phyloP scores from a whole-genome alignment of 192 early-diverging fungal genomes.

The Geranomyces michiganensis region DNA sequence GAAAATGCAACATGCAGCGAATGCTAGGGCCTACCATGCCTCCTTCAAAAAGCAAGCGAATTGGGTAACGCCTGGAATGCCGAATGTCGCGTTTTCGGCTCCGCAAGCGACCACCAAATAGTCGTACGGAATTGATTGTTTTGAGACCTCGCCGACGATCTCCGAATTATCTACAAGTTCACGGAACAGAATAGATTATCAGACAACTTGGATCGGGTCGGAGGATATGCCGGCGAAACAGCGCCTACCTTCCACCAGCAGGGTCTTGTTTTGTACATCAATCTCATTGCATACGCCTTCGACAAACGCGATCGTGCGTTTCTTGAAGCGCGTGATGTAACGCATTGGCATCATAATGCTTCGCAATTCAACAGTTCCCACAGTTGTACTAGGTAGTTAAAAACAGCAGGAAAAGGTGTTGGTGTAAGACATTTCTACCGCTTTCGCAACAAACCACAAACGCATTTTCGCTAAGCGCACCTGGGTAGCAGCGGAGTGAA shows the following conservation, averaged over 20 bases:
- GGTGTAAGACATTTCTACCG: conserved; percentile 45
- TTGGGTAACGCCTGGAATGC: conserved; percentile 75
- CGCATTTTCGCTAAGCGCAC: conserved; percentile 14
- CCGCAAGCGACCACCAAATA: conserved; percentile 79
- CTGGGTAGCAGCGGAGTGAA: conserved; percentile 57
- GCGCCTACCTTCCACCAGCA: conserved; percentile 70
- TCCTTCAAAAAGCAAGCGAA: conserved; percentile 79
- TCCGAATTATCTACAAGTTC: conserved; percentile 70
- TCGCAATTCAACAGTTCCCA: conserved; percentile 86
- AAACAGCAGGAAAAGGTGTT: conserved; percentile 49
- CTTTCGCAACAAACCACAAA: neutral
- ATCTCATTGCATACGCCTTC: conserved; percentile 92
- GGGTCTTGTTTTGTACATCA: conserved; percentile 76
- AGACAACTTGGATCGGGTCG: neutral
- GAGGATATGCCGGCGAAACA: too few relatives aligned
- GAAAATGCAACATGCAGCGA: too few relatives aligned
- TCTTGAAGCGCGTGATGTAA: conserved; percentile 86
- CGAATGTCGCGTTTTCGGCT: conserved; percentile 80
- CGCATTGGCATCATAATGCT: conserved; percentile 88
- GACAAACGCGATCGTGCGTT: conserved; percentile 78
- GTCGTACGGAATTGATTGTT: conserved; percentile 68
- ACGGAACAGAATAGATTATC: neutral
- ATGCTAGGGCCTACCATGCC: conserved; percentile 50
- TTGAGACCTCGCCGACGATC: conserved; percentile 61
- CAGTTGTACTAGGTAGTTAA: conserved; percentile 48